Base-by-base conservation (phyloP, 768 basidiomycete species). In the Boletus pseudo-olivaceus region DNA sequence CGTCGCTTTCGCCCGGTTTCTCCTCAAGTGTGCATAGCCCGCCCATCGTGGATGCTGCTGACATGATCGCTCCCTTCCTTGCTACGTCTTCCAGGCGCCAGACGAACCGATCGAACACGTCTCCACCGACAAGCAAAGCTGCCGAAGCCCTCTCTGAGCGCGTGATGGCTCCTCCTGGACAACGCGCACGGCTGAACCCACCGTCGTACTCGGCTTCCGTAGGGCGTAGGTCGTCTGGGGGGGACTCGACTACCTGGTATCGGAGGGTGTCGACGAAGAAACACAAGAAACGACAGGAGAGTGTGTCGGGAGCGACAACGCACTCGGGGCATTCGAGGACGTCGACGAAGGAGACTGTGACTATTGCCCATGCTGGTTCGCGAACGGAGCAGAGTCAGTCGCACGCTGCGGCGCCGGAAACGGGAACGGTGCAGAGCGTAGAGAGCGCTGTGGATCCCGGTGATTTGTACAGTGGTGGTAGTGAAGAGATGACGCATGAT, bases 31-130 rank as follows among this genome's bases (percentile, higher is more conserved):
- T 26, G 9, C 32, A 29, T 7, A 15, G n/a, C 15, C 38, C 8
- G 1, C 55, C 47, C 12, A 34, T 61, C 49, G 11, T 54, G 2
- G 67, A 71, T 48, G 47, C 54, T 8, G 59, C 59, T 8, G 60
- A 65, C 30, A 50, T 67, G 32, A 61, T 69, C 20, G 12, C 59
- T 0, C 68, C 69, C 19, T 69, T 69, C 51, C 41, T 60, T 7
- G 27, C 53, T 20, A 52, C 27, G 7, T 44, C 62, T 7, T 23
- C 57, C 27, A 41, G 17, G 44, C 56, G 11, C 46, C 58, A 38
- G 30, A 35, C 42, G 40, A 48, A 34, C 38, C 43, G 19, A 44
- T 35, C 49, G 3, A 39, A 26, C n/a, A 37, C 32, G 2, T 15
- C 42, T 11, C 19, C 23, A 9, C 27, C 40, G 17, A 40, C 32